Evolutionary conservation across 2,329 filamentous ascomycete species (phyloP), one percentile per base, ranked within the genome.

Genomic region (Sporothrix inflata): DNA sequence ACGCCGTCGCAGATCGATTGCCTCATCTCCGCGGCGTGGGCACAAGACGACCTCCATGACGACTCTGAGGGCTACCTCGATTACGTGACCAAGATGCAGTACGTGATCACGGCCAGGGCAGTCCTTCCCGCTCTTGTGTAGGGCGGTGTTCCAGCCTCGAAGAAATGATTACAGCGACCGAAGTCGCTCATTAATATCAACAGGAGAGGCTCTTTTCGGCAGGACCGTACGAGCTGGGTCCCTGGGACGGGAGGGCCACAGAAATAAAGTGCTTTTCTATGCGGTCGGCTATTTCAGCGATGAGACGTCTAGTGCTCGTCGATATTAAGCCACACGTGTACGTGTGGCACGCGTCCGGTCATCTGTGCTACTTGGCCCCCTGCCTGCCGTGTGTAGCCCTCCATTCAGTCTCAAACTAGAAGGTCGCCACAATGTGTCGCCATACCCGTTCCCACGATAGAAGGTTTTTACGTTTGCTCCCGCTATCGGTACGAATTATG

Each of bases 21-120:
- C 14, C 51, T 74, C 40, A 49, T 74, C 6, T 53, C 51, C 3
- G 66, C 71, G 2, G 68, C 40, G 9, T 74, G 73, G 73, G 57
- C 66, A 19, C 73, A 74, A 61, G 71, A 74, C n/a, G 73, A 74
- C 67, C 60, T 74, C 2, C 57, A 53, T n/a, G 69, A 73, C 34
- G 53, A 51, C 30, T 24, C 51, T 0, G 14, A 72, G 11, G 71
- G 65, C 21, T 73, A 74, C 30, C 68, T 74, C 11, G 73, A 74
- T 63, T 74, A 74, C 53, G 66, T 73, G 24, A 69, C 71, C 4
- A 71, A 72, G 51, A 72, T 74, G 71, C 69, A 73, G 16, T 74
- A 72, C 71, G 66, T 74, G 7, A 72, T 73, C 2, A 70, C 73
- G 4, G 45, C 71, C 12, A 49, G 71, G 27, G 24, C 57, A 4